Percentiles rank a stretch among this genome's conserved stretches.
These are phyloP conservation scores for Neurospora tetraspora DNA, from an alignment of 495 filamentous ascomycete species.

Conservation along the genomic window DNA sequence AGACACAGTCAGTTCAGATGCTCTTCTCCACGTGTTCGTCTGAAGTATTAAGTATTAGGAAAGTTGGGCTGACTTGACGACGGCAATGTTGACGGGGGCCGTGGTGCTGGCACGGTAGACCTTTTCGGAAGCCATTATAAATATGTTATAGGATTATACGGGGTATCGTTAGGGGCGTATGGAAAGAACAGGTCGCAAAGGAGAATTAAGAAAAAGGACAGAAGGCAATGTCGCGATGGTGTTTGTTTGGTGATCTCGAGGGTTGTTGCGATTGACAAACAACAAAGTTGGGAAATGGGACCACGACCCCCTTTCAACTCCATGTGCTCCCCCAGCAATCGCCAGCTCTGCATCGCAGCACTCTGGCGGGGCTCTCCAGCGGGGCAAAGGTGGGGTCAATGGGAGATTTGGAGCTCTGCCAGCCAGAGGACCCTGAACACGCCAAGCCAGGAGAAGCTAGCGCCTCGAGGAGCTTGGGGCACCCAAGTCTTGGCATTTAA, in stretches of 20 bases:
- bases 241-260: background rate
- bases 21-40: background rate
- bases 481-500: background rate
- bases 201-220: background rate
- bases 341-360: background rate
- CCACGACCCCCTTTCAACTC: background rate
- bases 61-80: slow-evolving; percentile 67
- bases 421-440: background rate
- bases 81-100: slow-evolving; percentile 96
- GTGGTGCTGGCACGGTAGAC: slow-evolving; percentile 90
- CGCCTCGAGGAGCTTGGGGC: background rate
- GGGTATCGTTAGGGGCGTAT: background rate
- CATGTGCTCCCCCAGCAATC: background rate
- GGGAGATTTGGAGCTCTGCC: background rate
- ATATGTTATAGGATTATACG: background rate
- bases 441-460: background rate
- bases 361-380: background rate
- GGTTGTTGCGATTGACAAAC: background rate
- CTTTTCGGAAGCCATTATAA: slow-evolving; percentile 38
- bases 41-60: background rate
- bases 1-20: slow-evolving; percentile 1
- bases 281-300: background rate
- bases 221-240: background rate
- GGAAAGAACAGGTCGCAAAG: background rate
- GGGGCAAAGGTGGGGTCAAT: background rate